phyloP scores from a whole-genome alignment of 129 eudicot species.

The Pseudognaphalium luteoalbum region DNA sequence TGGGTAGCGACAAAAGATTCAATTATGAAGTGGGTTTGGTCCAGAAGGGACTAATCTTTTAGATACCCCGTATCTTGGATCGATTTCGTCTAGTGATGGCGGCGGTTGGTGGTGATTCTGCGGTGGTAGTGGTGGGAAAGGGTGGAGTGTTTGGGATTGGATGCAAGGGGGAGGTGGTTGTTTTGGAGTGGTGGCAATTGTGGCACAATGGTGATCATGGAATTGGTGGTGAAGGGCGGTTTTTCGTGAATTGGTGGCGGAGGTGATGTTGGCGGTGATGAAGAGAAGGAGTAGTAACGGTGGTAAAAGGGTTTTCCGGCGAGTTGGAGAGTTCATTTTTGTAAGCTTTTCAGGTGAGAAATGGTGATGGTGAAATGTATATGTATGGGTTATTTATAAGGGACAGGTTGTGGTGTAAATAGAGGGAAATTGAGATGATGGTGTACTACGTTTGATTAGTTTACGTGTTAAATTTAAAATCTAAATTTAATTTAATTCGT shows the following conservation, averaged over 20 bases:
- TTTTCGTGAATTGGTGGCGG: constrained; percentile 27
- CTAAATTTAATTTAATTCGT: not conserved
- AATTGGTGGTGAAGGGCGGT: constrained; percentile 12
- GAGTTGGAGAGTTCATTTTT: constrained; percentile 19
- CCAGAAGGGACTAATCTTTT: constrained; percentile 93
- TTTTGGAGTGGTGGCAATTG: constrained; percentile 36
- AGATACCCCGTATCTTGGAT: constrained; percentile 81
- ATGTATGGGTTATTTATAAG: constrained; percentile 27
- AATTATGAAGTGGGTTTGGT: constrained; percentile 96
- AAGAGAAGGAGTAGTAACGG: constrained; percentile 34
- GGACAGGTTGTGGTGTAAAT: constrained; percentile 7
- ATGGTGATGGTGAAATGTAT: constrained; percentile 16
- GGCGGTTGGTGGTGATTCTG: constrained; percentile 31
- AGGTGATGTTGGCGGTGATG: constrained; percentile 14
- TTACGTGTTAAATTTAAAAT: not conserved
- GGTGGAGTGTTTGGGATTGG: constrained; percentile 42
- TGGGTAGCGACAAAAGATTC: constrained; percentile 20
- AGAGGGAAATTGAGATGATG: not conserved
- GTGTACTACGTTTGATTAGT: not conserved
- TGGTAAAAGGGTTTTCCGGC: constrained; percentile 11
- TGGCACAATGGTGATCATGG: constrained; percentile 28
- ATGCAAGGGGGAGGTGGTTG: constrained; percentile 33
- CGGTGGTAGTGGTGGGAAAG: constrained; percentile 35
- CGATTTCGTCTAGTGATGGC: constrained; percentile 49
- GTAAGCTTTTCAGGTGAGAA: constrained; percentile 10